A percentile compares a stretch with the other conserved stretches of the same genome.
Conservation (phyloP, 2,329 filamentous ascomycete genomes). For the Colletotrichum sp. region DNA sequence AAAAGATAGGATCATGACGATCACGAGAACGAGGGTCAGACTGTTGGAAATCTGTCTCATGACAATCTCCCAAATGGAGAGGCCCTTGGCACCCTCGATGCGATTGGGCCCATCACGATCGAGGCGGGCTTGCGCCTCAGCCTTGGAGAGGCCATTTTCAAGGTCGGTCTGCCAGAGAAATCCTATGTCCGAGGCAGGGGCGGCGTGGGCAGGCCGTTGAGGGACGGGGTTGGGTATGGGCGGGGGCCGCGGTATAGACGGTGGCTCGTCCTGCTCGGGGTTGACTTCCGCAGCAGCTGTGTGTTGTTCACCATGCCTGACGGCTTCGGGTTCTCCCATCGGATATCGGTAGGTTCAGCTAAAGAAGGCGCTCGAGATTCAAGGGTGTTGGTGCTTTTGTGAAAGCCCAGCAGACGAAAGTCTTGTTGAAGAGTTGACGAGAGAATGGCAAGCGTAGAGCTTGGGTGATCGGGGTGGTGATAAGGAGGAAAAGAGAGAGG, state of each 20-base stretch:
- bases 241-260: conserved; percentile 22
- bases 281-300: conserved; percentile 24
- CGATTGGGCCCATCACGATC: conserved; percentile 71
- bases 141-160: conserved; percentile 65
- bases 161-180: conserved; percentile 45
- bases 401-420: conserved; percentile 4
- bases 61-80: conserved; percentile 78
- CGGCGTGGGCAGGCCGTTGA: conserved; percentile 28
- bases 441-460: conserved; percentile 17
- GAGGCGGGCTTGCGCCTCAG: conserved; percentile 70
- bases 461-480: conserved; percentile 18
- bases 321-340: conserved; percentile 26
- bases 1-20: conserved; percentile 75
- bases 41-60: conserved; percentile 80
- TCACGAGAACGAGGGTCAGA: conserved; percentile 75
- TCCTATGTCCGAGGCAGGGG: conserved; percentile 30
- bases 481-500: not conserved
- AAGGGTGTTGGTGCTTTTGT: conserved; percentile 14
- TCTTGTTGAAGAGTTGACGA: not conserved
- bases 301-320: conserved; percentile 25
- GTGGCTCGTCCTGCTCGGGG: conserved; percentile 25
- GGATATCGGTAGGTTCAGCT: conserved; percentile 23
- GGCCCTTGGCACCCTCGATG: conserved; percentile 73
- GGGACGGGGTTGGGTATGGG: conserved; percentile 15
- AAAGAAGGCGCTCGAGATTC: not conserved